Conservation (phyloP, 2,329 filamentous ascomycete genomes). For the Alternaria infectoria region DNA sequence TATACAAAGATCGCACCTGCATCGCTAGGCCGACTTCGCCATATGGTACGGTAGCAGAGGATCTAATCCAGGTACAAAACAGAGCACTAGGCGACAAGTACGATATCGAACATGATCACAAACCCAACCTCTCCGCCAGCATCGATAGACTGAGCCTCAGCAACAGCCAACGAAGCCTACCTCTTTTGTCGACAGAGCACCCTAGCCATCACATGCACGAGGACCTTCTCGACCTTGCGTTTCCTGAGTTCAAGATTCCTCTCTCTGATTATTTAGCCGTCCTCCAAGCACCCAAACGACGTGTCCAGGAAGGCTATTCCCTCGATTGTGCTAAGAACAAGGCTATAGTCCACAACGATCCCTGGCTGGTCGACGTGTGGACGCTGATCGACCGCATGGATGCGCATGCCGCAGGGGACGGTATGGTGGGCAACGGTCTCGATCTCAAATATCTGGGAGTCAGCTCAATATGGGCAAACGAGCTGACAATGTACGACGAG, state of each 20-base stretch:
- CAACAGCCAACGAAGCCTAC: slow-evolving; percentile 39
- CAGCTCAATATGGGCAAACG: slow-evolving; percentile 72
- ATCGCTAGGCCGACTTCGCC: slow-evolving; percentile 39
- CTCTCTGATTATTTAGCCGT: slow-evolving; percentile 44
- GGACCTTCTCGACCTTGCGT: slow-evolving; percentile 44
- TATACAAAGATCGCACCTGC: slow-evolving; percentile 44
- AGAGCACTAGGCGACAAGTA: slow-evolving; percentile 37
- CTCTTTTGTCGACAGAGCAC: slow-evolving; percentile 30
- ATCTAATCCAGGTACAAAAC: slow-evolving; percentile 43
- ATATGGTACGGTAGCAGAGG: slow-evolving; percentile 42
- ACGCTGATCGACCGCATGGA: slow-evolving; percentile 73
- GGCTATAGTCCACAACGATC: slow-evolving; percentile 71
- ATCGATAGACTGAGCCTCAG: slow-evolving; percentile 42
- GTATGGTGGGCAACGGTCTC: slow-evolving; percentile 72
- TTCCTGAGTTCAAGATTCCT: slow-evolving; percentile 41
- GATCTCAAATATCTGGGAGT: slow-evolving; percentile 81
- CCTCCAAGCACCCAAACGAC: slow-evolving; percentile 53
- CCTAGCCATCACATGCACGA: slow-evolving; percentile 47
- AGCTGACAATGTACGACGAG: slow-evolving; percentile 62
- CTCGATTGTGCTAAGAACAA: slow-evolving; percentile 70
- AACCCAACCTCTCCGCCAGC: slow-evolving; percentile 32
- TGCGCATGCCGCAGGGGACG: slow-evolving; percentile 67
- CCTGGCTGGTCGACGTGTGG: slow-evolving; percentile 81
- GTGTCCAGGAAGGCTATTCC: slow-evolving; percentile 63
- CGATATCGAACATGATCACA: slow-evolving; percentile 27